These are phyloP conservation scores for Astragalus membranaceus DNA, from an alignment of 306 rosid genomes.

Conservation along the genomic window DNA sequence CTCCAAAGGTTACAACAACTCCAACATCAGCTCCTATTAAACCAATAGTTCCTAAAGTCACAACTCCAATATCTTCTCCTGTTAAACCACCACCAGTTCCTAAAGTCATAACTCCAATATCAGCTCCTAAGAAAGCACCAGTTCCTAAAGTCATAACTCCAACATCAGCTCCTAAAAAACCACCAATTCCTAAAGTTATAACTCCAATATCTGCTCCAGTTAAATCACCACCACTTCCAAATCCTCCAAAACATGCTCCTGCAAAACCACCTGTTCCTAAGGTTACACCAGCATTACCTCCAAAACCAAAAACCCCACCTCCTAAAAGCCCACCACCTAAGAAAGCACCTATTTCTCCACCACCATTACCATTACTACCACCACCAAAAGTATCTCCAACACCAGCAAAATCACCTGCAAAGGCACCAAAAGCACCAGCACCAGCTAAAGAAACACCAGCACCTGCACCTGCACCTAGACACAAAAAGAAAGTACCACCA, in stretches of 20 bases:
- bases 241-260: constrained; percentile 23
- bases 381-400: constrained; percentile 49
- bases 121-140: neutral
- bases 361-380: constrained; percentile 17
- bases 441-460: constrained; percentile 45
- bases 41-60: neutral
- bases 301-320: constrained; percentile 36
- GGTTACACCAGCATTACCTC: constrained; percentile 44
- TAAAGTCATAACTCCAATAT: neutral
- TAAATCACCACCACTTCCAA: constrained; percentile 29
- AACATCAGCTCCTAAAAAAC: constrained; percentile 8
- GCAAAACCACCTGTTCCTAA: constrained; percentile 29
- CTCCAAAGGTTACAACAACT: neutral
- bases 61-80: constrained; percentile 5
- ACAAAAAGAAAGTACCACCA: constrained; percentile 45
- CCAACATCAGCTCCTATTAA: constrained; percentile 6
- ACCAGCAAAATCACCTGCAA: constrained; percentile 45
- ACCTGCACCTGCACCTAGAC: constrained; percentile 59
- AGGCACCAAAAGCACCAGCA: constrained; percentile 47
- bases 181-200: neutral
- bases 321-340: constrained; percentile 51
- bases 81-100: neutral
- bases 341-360: constrained; percentile 41
- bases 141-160: neutral
- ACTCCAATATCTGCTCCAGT: constrained; percentile 12